A percentile compares a stretch with the other conserved stretches of the same genome.
phyloP scores from a whole-genome alignment of 768 basidiomycete species.

The Boletus coccyginus region DNA sequence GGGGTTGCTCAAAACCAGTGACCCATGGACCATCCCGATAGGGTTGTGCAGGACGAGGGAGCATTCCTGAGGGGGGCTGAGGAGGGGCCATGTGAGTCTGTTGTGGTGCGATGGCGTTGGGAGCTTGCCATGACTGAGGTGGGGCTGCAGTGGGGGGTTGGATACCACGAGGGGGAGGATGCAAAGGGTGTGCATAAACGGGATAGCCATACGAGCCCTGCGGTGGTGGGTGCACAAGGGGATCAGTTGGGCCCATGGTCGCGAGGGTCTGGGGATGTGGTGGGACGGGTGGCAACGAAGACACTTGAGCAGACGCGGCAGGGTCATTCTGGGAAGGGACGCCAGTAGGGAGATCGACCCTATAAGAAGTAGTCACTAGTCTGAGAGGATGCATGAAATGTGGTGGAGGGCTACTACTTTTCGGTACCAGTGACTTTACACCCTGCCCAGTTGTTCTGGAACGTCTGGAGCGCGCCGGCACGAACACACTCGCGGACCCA shows the following conservation, averaged over 20 bases:
- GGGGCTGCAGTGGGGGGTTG: constrained; percentile 47
- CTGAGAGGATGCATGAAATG: neutral
- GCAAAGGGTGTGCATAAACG: constrained; percentile 42
- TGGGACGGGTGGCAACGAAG: constrained; percentile 26
- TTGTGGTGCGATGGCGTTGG: constrained; percentile 59
- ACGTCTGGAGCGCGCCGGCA: constrained; percentile 66
- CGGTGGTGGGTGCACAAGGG: constrained; percentile 31
- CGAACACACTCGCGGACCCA: constrained; percentile 82
- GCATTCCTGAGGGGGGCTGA: constrained; percentile 43
- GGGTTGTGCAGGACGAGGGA: constrained; percentile 42
- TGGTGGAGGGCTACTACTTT: constrained; percentile 43
- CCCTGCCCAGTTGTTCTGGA: constrained; percentile 72
- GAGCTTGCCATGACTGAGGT: constrained; percentile 64
- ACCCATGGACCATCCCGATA: constrained; percentile 59
- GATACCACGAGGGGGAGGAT: constrained; percentile 38
- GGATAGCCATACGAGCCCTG: constrained; percentile 30
- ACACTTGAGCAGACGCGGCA: constrained; percentile 23
- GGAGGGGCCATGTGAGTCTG: constrained; percentile 58
- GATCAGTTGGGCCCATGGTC: constrained; percentile 26
- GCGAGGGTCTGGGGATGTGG: constrained; percentile 28
- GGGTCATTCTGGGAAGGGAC: constrained; percentile 24
- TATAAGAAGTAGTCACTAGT: neutral
- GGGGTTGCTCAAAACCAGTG: constrained; percentile 48
- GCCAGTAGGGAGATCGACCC: constrained; percentile 24
- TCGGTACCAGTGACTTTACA: constrained; percentile 79